Evolutionary conservation across 2,329 filamentous ascomycete species (phyloP).

Genomic region (Trichophyton mentagrophytes): DNA sequence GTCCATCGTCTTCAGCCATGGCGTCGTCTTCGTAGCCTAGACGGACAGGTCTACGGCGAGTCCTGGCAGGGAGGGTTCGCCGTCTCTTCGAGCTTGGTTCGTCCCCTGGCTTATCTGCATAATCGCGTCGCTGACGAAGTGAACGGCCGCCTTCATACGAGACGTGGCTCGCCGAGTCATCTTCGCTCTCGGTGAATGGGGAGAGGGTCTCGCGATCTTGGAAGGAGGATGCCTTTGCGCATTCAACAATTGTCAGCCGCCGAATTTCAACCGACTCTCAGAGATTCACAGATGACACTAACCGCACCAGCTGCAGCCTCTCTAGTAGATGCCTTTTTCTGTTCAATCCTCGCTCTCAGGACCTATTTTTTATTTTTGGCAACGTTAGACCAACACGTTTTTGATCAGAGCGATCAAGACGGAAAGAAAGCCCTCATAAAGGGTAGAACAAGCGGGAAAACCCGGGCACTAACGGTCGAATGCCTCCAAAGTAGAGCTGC

Average conservation of each 20-base stretch:
- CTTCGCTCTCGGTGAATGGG: not conserved
- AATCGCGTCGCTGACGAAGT: not conserved
- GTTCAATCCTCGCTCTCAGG: not conserved
- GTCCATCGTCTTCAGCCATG: not conserved
- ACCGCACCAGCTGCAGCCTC: not conserved
- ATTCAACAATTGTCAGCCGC: not conserved
- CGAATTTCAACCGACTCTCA: not conserved
- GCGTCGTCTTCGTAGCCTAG: not conserved
- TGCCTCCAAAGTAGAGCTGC: not conserved
- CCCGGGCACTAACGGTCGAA: not conserved
- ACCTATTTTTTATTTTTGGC: not conserved
- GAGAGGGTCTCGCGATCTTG: not conserved
- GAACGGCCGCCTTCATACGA: not conserved
- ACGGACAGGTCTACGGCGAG: not conserved
- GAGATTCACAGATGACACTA: not conserved
- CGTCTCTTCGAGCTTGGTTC: not conserved
- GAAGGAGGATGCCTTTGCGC: not conserved
- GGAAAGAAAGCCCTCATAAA: not conserved
- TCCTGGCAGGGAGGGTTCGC: not conserved
- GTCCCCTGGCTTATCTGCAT: not conserved
- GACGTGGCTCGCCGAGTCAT: not conserved
- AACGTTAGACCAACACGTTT: not conserved
- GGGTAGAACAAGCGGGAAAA: not conserved
- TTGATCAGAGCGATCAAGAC: not conserved
- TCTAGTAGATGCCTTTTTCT: not conserved